phyloP scores from a whole-genome alignment of 805 yeast genomes.

The Wickerhamiella galacta region DNA sequence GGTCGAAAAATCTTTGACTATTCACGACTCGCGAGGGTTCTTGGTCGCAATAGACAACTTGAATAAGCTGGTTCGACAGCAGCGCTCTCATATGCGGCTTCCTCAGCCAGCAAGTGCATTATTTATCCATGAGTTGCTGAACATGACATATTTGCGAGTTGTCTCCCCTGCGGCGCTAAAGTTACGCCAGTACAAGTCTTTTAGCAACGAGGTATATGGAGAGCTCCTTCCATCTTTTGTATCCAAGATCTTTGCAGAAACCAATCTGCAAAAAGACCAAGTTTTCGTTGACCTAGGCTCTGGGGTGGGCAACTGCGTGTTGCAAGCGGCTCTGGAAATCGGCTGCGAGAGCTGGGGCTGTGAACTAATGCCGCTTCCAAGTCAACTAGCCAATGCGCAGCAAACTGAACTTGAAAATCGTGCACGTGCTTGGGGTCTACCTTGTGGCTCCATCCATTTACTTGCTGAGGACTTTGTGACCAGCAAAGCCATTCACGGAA shows the following conservation, averaged over 20 bases:
- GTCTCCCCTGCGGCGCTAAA: slow-evolving; percentile 58
- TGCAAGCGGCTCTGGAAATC: slow-evolving; percentile 76
- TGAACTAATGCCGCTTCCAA: slow-evolving; percentile 76
- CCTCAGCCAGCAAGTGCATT: too few species aligned
- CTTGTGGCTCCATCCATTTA: slow-evolving; percentile 37
- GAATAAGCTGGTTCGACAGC: too few species aligned
- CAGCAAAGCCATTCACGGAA: slow-evolving; percentile 36
- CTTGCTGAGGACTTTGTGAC: slow-evolving; percentile 58
- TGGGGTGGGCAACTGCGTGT: slow-evolving; percentile 83
- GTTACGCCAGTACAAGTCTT: slow-evolving; percentile 60
- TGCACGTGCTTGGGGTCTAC: slow-evolving; percentile 46
- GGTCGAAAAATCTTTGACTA: too few species aligned
- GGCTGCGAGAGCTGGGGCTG: slow-evolving; percentile 80
- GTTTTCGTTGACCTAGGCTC: slow-evolving; percentile 82
- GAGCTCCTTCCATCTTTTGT: slow-evolving; percentile 70
- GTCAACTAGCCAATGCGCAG: slow-evolving; percentile 48
- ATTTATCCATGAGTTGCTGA: slow-evolving; percentile 60
- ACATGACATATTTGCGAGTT: slow-evolving; percentile 57
- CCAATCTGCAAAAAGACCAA: slow-evolving; percentile 35
- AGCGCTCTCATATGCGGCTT: too few species aligned
- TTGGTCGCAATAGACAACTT: too few species aligned
- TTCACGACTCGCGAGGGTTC: too few species aligned
- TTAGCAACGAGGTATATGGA: slow-evolving; percentile 82
- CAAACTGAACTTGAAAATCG: slow-evolving; percentile 39
- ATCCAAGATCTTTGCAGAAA: slow-evolving; percentile 44